Evolutionary conservation across 2,329 filamentous ascomycete species (phyloP), one percentile per base, ranked within the genome.

Genomic region (Claviceps humidiphila): DNA sequence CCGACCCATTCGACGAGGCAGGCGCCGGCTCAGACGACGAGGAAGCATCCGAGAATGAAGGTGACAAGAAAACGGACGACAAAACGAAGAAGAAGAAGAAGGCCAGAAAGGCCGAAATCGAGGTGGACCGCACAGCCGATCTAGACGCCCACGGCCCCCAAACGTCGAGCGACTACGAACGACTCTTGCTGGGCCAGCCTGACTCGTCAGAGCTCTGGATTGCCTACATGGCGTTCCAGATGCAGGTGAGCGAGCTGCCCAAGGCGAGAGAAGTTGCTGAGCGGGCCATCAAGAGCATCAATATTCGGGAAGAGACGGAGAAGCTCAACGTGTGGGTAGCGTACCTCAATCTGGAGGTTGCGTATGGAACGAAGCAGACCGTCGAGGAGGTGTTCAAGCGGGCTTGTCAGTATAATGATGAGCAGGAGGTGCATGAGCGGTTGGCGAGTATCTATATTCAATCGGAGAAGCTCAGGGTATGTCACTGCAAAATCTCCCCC

Each of bases 211-310:
- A 85, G 56, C 78, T 97, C 30, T 98, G 93, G 93, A 87, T 96
- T 51, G 81, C 88, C 58, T 98, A 98, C 71, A 97, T 98, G 89
- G 89, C 90, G n/a, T 95, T 95, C 77, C 89, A 97, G 69, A 84
- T 96, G 67, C 85, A 95, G 64, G 80, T 95, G 50, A 88, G 88
- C 64, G 93, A 98, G 69, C 76, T 94, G 20, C 81, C 84, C 55
- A 93, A 89, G 68, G 90, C 93, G 13, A 82, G 91, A 48, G 86
- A 91, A 58, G 85, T 96, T 54, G 90, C 89, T 2, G 87, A 96
- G 69, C 85, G 93, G 55, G 93, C 93, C 17, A 79, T 97, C 57
- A 84, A 85, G 64, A 94, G 86, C 16, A 97, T 98, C 71, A 87
- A 88, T 67, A 88, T 94, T 55, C 82, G 87, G 26, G 89, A 96